Base-by-base conservation (phyloP, 2,329 filamentous ascomycete species). In the Sporothrix brunneoviolacea region DNA sequence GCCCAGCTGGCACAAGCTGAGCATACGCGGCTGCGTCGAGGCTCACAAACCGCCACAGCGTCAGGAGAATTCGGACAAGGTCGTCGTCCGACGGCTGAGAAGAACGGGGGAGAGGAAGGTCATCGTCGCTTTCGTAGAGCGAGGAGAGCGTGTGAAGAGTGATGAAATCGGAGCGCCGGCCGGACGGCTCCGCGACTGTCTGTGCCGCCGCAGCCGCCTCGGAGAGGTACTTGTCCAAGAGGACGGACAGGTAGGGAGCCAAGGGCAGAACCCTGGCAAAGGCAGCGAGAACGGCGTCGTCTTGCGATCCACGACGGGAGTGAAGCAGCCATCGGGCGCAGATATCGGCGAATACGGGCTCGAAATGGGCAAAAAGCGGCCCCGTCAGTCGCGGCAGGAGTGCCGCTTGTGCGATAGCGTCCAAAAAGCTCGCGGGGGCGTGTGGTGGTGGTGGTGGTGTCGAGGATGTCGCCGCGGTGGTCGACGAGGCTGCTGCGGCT, bases 191-290 rank as follows among this genome's bases (percentile, higher is more conserved):
- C 12, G 39, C 28, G 7, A 21, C 27, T 2, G 44, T 24, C 15
- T 9, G 10, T 30, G 42, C 57, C 18, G 19, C 15, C 30, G 30
- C n/a, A 2, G 33, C 22, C 22, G 48, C 55, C 39, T 64, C 62
- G 50, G 59, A 60, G 54, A 71, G 62, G 59, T 69, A 69, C 50
- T 57, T 59, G 58, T 83, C 78, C 55, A 88, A 77, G 64, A 90
- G 88, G 53, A 82, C 78, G 48, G 84, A 82, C 38, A 97, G 74
- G 63, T 91, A 82, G 45, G 89, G 86, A 57, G 87, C 86, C 72
- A 93, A 84, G 16, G 89, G 88, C 59, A 96, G 66, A 55, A 95
- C 76, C 61, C 86, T 79, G 54, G 87, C 85, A 69, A 95, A 86
- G 28, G 87, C 84, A 50, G 83, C 77, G 56, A 91, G 76, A 47